These are phyloP conservation scores for Groenewaldozyma tartarivorans DNA, from an alignment of 805 yeast species.

Conservation along the genomic window DNA sequence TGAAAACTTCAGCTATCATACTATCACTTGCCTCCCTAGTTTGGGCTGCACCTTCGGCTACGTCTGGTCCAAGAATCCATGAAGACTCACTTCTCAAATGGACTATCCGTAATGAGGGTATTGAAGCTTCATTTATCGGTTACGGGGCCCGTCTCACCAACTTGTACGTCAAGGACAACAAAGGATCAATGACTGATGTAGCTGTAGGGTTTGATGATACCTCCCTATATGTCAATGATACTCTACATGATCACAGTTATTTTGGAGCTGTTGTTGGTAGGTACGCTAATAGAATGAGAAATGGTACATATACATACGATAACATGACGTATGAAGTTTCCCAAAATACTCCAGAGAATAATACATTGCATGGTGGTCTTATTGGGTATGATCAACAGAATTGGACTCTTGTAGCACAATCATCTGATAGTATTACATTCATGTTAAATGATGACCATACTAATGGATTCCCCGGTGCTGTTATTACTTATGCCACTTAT, in stretches of 20 bases:
- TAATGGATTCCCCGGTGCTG: constrained; percentile 5
- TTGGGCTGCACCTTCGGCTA: too few species aligned
- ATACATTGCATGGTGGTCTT: constrained; percentile 2
- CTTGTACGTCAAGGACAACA: constrained; percentile 3
- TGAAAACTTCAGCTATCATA: too few species aligned
- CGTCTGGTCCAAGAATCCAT: too few species aligned
- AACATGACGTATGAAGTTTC: constrained; percentile 1
- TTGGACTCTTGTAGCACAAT: constrained; percentile 3
- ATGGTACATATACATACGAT: constrained; percentile 4
- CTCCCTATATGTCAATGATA: constrained; percentile 3
- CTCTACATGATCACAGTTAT: constrained; percentile 1
- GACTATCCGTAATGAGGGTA: constrained; percentile 7
- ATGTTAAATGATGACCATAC: not conserved
- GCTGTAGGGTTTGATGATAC: constrained; percentile 3
- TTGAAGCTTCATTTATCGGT: constrained; percentile 4
- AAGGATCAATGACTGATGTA: constrained; percentile 2
- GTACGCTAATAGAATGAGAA: constrained; percentile 5
- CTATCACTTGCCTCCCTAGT: too few species aligned
- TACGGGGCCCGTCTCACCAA: constrained; percentile 6
- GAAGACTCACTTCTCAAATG: too few species aligned
- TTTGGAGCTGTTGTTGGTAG: constrained; percentile 6
- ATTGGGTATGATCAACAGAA: constrained; percentile 7
- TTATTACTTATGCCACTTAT: constrained; percentile 4
- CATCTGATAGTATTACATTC: constrained; percentile 1
- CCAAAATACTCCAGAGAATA: constrained; percentile 2